These are phyloP conservation scores for Cercophora newfieldiana DNA, from an alignment of 495 filamentous ascomycete species.

Conservation along the genomic window DNA sequence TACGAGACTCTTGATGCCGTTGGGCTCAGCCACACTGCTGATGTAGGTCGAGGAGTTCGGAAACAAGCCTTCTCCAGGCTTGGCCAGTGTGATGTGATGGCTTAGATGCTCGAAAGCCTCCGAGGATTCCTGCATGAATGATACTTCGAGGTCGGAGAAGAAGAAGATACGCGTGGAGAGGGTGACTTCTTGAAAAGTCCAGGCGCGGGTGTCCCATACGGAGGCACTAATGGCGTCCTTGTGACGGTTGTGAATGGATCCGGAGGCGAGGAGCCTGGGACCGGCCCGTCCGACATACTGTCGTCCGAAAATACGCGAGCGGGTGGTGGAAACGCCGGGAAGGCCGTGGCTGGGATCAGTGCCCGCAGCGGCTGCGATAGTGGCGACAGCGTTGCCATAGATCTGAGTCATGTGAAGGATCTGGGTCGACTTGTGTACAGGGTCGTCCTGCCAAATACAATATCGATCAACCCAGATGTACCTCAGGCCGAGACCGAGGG, in stretches of 20 bases:
- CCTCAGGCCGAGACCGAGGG: conserved; percentile 11
- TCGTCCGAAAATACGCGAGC: not conserved
- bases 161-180: not conserved
- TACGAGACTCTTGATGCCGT: not conserved
- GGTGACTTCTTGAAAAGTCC: not conserved
- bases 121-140: not conserved
- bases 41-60: not conserved
- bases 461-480: conserved; percentile 29
- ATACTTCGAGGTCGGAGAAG: not conserved
- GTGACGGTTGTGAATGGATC: not conserved
- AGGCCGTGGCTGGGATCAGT: conserved; percentile 1
- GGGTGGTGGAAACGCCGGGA: not conserved
- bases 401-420: conserved; percentile 23
- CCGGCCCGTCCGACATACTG: not conserved
- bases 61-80: not conserved
- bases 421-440: conserved; percentile 16
- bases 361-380: conserved; percentile 22
- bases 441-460: conserved; percentile 24
- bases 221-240: not conserved
- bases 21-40: not conserved
- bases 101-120: not conserved
- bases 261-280: not conserved
- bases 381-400: conserved; percentile 23
- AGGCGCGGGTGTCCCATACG: not conserved
- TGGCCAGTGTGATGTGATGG: not conserved